Percentiles rank a stretch among this genome's conserved stretches.
Conservation (phyloP, 306 rosid species). For the Lotus japonicus region DNA sequence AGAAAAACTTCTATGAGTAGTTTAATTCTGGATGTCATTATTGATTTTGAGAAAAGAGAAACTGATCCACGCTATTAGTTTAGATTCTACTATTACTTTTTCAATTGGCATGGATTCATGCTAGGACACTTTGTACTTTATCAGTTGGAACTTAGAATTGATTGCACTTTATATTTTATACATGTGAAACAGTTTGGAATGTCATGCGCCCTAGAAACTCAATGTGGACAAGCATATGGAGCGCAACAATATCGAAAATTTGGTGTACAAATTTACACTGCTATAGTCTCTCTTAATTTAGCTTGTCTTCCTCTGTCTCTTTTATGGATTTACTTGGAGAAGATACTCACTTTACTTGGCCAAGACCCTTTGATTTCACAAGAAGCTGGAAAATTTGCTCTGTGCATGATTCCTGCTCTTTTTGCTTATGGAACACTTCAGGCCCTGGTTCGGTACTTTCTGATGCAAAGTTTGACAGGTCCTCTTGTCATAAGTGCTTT, state of each 20-base stretch:
- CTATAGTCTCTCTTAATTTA: conserved; percentile 44
- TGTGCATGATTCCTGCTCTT: conserved; percentile 69
- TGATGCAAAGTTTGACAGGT: conserved; percentile 50
- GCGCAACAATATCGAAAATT: conserved; percentile 50
- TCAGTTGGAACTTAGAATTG: neutral
- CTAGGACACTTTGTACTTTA: neutral
- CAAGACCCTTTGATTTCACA: conserved; percentile 79
- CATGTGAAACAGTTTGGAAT: conserved; percentile 48
- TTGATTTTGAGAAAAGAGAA: too few relatives aligned
- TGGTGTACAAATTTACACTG: conserved; percentile 49
- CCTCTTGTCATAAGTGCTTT: conserved; percentile 56
- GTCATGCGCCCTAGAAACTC: conserved; percentile 64
- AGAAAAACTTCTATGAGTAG: too few relatives aligned
- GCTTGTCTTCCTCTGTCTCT: conserved; percentile 55
- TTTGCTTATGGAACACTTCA: conserved; percentile 67
- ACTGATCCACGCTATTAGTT: too few relatives aligned
- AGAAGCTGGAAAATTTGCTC: conserved; percentile 61
- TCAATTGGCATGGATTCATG: neutral
- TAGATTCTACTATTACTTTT: neutral
- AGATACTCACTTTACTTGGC: conserved; percentile 46
- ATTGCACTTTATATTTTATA: neutral
- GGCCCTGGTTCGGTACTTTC: conserved; percentile 51
- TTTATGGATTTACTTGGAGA: conserved; percentile 56
- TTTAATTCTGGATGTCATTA: too few relatives aligned
- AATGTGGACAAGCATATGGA: conserved; percentile 66